Evolutionary conservation across 75 land plant genomes (phyloP).

Genomic region (Azolla pinnata): DNA sequence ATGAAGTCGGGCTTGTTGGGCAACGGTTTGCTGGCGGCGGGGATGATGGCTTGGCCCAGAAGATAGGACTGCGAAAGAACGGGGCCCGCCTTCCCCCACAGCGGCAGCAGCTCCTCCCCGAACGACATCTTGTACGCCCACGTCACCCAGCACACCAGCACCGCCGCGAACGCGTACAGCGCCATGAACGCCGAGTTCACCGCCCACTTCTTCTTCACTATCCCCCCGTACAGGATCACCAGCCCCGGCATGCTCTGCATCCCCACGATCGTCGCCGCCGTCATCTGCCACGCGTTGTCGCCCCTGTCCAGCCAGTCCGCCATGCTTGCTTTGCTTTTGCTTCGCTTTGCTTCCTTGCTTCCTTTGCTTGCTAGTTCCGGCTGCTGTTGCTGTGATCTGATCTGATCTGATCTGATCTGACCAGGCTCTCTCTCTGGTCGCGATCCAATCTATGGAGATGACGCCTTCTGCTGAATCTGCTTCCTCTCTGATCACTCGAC

Average conservation of each 20-base stretch:
- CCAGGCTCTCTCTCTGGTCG: too few species aligned
- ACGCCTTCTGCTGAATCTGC: too few species aligned
- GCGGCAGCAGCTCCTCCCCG: slow-evolving; percentile 28
- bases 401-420: too few species aligned
- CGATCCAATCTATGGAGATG: too few species aligned
- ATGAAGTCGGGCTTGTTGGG: slow-evolving; percentile 11
- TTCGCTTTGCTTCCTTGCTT: not conserved
- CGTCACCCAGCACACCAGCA: slow-evolving; percentile 36
- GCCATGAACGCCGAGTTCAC: slow-evolving; percentile 49
- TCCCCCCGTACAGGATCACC: slow-evolving; percentile 39
- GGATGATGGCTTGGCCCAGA: slow-evolving; percentile 3
- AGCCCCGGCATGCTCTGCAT: slow-evolving; percentile 35
- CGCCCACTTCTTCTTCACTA: slow-evolving; percentile 43
- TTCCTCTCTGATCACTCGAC: too few species aligned
- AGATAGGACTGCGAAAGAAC: slow-evolving; percentile 19
- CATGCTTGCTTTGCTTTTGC: not conserved
- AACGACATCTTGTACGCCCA: slow-evolving; percentile 58
- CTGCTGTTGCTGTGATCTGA: not conserved
- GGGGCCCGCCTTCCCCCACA: slow-evolving; percentile 18
- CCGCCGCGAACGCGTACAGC: slow-evolving; percentile 55
- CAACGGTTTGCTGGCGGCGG: slow-evolving; percentile 14
- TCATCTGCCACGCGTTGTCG: slow-evolving; percentile 53
- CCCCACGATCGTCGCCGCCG: slow-evolving; percentile 40
- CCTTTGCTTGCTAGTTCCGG: not conserved
- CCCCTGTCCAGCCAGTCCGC: slow-evolving; percentile 40